These are phyloP conservation scores for Candolleomyces efflorescens DNA, from an alignment of 768 basidiomycete species.

Conservation along the genomic window DNA sequence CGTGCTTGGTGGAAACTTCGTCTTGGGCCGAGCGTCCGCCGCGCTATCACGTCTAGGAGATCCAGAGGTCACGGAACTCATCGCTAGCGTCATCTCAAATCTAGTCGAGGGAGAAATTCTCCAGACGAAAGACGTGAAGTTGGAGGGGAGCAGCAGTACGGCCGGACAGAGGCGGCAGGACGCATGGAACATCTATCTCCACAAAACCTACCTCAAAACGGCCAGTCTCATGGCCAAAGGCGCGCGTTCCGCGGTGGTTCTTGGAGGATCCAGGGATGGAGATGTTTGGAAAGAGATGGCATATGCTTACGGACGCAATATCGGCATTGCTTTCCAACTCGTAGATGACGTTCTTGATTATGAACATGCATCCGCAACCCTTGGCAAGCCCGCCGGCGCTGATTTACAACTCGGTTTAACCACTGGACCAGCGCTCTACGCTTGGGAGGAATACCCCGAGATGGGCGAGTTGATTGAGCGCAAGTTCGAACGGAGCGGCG, in stretches of 20 bases:
- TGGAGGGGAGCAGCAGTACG: conserved; percentile 24
- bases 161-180: conserved; percentile 21
- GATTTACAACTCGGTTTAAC: conserved; percentile 82
- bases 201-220: conserved; percentile 93
- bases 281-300: conserved; percentile 91
- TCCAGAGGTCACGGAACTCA: conserved; percentile 82
- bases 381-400: conserved; percentile 91
- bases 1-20: conserved; percentile 87
- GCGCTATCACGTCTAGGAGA: conserved; percentile 79
- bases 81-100: conserved; percentile 82
- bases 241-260: conserved; percentile 78
- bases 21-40: conserved; percentile 81
- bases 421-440: conserved; percentile 91
- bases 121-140: conserved; percentile 63
- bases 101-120: conserved; percentile 92
- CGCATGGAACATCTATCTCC: conserved; percentile 80
- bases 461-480: conserved; percentile 83
- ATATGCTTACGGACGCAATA: conserved; percentile 92
- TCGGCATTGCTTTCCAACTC: conserved; percentile 96
- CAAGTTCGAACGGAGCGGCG: conserved; percentile 76
- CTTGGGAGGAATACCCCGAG: conserved; percentile 90
- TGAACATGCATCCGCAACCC: conserved; percentile 64
- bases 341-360: conserved; percentile 96
- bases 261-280: conserved; percentile 81
- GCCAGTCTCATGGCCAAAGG: conserved; percentile 93